Percentiles rank a stretch among this genome's conserved stretches.
Conservation (phyloP, 2,329 filamentous ascomycete genomes). For the Trichophyton equinum region DNA sequence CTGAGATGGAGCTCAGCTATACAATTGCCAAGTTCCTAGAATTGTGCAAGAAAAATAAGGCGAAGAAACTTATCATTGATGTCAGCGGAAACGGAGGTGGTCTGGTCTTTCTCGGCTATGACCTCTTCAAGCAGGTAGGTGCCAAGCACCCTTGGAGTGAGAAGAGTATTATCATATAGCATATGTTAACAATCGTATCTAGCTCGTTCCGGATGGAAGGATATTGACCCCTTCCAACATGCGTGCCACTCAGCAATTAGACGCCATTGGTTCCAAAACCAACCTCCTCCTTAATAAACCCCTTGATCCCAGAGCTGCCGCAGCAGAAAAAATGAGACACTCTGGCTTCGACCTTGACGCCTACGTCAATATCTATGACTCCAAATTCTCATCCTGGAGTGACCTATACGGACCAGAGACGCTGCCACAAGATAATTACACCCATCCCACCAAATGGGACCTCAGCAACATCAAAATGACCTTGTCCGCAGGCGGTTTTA, state of each 20-base stretch:
- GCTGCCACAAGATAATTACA: constrained; percentile 26
- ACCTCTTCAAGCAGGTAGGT: constrained; percentile 38
- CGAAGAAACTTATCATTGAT: constrained; percentile 54
- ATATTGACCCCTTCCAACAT: constrained; percentile 37
- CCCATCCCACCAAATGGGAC: constrained; percentile 18
- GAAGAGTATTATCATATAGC: too few relatives aligned
- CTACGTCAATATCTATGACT: constrained; percentile 18
- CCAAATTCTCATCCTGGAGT: constrained; percentile 30
- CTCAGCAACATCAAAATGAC: constrained; percentile 18
- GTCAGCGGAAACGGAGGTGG: constrained; percentile 51
- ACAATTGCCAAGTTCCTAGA: constrained; percentile 36
- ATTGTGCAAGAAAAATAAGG: constrained; percentile 35
- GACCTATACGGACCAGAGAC: constrained; percentile 16
- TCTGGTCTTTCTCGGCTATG: constrained; percentile 34
- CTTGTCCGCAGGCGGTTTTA: constrained; percentile 16
- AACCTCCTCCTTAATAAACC: constrained; percentile 13
- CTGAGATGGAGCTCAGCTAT: constrained; percentile 22
- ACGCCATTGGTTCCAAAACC: constrained; percentile 24
- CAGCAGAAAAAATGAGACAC: constrained; percentile 7
- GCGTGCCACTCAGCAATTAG: constrained; percentile 31
- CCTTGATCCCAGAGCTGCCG: constrained; percentile 1
- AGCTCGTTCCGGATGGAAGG: constrained; percentile 37
- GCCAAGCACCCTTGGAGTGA: too few relatives aligned
- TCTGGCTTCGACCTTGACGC: constrained; percentile 11
- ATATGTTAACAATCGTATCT: not conserved